phyloP scores from a whole-genome alignment of 805 yeast genomes.

The Candida ulmi region DNA sequence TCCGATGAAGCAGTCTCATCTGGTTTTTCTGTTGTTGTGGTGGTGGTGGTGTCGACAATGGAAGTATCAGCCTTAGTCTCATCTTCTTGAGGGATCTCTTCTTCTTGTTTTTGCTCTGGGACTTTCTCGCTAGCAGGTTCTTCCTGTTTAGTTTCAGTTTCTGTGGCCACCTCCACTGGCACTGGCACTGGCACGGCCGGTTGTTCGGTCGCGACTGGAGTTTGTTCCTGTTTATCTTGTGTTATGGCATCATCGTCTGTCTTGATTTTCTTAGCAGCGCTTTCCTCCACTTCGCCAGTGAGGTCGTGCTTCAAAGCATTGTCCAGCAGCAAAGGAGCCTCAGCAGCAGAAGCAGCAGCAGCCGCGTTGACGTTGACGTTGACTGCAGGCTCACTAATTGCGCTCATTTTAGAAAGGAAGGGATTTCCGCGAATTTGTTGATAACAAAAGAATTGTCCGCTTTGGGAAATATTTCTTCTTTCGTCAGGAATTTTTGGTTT shows the following conservation, averaged over 20 bases:
- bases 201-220: too few species aligned
- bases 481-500: slow-evolving; percentile 2
- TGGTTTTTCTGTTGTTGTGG: slow-evolving; percentile 3
- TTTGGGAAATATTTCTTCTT: slow-evolving; percentile 1
- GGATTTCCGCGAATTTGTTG: neutral
- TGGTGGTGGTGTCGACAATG: slow-evolving; percentile 3
- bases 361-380: too few species aligned
- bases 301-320: slow-evolving; percentile 2
- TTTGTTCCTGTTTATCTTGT: too few species aligned
- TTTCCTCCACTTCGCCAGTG: slow-evolving; percentile 2
- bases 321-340: neutral
- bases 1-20: slow-evolving; percentile 2
- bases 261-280: slow-evolving; percentile 2
- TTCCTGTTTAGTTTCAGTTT: neutral
- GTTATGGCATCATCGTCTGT: neutral
- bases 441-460: neutral
- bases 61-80: slow-evolving; percentile 5
- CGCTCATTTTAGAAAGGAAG: neutral
- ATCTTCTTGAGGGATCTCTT: slow-evolving; percentile 2
- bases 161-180: neutral
- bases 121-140: neutral
- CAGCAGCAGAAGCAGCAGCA: too few species aligned
- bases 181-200: too few species aligned
- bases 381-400: neutral
- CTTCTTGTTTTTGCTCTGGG: too few species aligned